A percentile compares a stretch with the other conserved stretches of the same genome.
phyloP scores from a whole-genome alignment of 2,329 filamentous ascomycete species.

The Zasmidium citrigriseum region DNA sequence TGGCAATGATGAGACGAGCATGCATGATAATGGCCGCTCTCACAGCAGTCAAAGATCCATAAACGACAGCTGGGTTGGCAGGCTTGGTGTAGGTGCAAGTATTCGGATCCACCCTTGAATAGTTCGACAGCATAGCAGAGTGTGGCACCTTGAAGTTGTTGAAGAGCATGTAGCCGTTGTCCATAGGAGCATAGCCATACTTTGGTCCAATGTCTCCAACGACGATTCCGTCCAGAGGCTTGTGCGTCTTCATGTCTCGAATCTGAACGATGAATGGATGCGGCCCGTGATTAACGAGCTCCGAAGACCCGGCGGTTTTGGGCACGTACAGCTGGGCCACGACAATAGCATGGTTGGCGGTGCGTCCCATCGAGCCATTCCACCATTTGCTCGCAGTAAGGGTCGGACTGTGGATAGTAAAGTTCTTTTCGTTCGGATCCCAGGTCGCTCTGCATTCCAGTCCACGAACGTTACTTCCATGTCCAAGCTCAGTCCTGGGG shows the following conservation, averaged over 20 bases:
- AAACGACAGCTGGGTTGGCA: constrained; percentile 52
- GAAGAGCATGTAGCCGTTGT: constrained; percentile 58
- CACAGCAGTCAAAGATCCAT: constrained; percentile 53
- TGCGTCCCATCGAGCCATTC: constrained; percentile 55
- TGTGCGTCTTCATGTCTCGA: constrained; percentile 50
- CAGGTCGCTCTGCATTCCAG: constrained; percentile 52
- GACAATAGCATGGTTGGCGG: constrained; percentile 58
- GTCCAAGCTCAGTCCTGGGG: constrained; percentile 48
- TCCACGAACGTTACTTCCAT: constrained; percentile 55
- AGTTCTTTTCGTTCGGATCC: constrained; percentile 47
- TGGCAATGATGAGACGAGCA: constrained; percentile 53
- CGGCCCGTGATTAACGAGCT: constrained; percentile 50
- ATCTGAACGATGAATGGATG: constrained; percentile 57
- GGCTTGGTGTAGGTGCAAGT: constrained; percentile 48
- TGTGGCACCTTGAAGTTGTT: constrained; percentile 49
- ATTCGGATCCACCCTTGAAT: constrained; percentile 50
- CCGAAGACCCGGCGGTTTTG: constrained; percentile 26
- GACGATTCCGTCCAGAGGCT: constrained; percentile 49
- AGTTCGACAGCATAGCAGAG: constrained; percentile 52
- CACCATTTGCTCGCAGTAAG: constrained; percentile 58
- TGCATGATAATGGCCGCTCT: constrained; percentile 52
- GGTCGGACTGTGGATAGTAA: constrained; percentile 54
- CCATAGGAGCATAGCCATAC: constrained; percentile 54
- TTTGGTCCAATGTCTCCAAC: constrained; percentile 60
- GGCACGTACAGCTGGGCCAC: constrained; percentile 54